phyloP scores from a whole-genome alignment of 441 rosid species.

The Breynia disticha region DNA sequence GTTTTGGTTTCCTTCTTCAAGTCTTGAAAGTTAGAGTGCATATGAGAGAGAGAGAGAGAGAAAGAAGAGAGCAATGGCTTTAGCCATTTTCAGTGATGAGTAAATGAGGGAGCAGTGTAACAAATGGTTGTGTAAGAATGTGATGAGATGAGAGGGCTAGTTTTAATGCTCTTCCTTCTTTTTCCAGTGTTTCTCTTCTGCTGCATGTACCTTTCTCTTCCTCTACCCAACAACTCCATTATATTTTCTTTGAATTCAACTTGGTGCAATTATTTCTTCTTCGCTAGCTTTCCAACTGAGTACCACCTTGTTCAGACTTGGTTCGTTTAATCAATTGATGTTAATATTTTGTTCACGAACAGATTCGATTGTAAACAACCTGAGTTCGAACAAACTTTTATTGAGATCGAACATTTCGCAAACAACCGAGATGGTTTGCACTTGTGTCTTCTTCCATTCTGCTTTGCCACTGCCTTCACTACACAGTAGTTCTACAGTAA shows the following conservation, averaged over 20 bases:
- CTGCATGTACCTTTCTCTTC: constrained; percentile 15
- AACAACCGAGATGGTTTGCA: too few relatives aligned
- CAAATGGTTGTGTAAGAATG: constrained; percentile 1
- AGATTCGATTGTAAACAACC: too few relatives aligned
- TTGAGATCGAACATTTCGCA: too few relatives aligned
- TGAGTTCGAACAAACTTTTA: too few relatives aligned
- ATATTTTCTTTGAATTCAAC: neutral
- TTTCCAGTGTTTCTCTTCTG: constrained; percentile 16
- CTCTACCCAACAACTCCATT: neutral
- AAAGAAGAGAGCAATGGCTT: constrained; percentile 38
- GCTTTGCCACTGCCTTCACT: too few relatives aligned
- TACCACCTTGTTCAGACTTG: neutral
- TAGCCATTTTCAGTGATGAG: constrained; percentile 35
- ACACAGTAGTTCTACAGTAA: too few relatives aligned
- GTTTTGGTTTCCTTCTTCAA: too few relatives aligned
- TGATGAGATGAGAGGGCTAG: constrained; percentile 27
- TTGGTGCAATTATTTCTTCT: neutral
- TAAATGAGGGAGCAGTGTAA: constrained; percentile 15
- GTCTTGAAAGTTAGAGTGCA: neutral
- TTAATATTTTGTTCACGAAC: neutral
- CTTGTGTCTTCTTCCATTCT: too few relatives aligned
- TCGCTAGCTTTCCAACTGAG: neutral
- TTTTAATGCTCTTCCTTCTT: constrained; percentile 60
- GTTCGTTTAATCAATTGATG: neutral
- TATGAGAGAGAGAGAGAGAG: constrained; percentile 7